Conservation (phyloP, 176 grass and related monocot species). For the Melocanna baccifera region DNA sequence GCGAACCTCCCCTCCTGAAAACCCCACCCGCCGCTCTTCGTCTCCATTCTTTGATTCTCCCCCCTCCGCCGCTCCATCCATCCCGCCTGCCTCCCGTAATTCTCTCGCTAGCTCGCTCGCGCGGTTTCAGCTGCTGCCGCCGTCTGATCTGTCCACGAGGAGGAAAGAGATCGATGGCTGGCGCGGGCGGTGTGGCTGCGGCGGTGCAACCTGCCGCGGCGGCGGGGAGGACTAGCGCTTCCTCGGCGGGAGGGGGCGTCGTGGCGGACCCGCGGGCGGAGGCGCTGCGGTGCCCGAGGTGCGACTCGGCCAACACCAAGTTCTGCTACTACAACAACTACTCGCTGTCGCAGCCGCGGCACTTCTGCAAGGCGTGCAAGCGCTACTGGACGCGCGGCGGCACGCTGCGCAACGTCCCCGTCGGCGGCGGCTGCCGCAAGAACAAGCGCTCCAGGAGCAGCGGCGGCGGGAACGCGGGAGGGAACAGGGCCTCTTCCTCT, state of each 20-base stretch:
- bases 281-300: slow-evolving; percentile 73
- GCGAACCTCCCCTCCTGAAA: slow-evolving; percentile 72
- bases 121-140: neutral
- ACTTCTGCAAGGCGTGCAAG: slow-evolving; percentile 99
- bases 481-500: slow-evolving; percentile 22
- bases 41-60: neutral
- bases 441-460: slow-evolving; percentile 72
- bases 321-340: slow-evolving; percentile 99
- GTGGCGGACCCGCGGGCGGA: slow-evolving; percentile 45
- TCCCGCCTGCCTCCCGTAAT: neutral
- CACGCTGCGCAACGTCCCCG: slow-evolving; percentile 91
- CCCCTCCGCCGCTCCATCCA: neutral
- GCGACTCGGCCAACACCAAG: slow-evolving; percentile 98
- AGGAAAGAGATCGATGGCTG: neutral
- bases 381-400: slow-evolving; percentile 99
- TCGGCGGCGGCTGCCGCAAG: slow-evolving; percentile 94
- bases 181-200: slow-evolving; percentile 44
- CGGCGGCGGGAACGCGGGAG: neutral
- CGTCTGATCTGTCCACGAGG: neutral
- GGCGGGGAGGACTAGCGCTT: slow-evolving; percentile 11
- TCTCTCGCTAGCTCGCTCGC: neutral
- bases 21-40: slow-evolving; percentile 40
- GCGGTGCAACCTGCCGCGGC: slow-evolving; percentile 29
- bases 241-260: neutral
- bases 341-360: slow-evolving; percentile 90